Percentiles rank a stretch among this genome's conserved stretches.
These are phyloP conservation scores for Trichaptum fuscoviolaceum DNA, from an alignment of 768 basidiomycete genomes.

Conservation along the genomic window DNA sequence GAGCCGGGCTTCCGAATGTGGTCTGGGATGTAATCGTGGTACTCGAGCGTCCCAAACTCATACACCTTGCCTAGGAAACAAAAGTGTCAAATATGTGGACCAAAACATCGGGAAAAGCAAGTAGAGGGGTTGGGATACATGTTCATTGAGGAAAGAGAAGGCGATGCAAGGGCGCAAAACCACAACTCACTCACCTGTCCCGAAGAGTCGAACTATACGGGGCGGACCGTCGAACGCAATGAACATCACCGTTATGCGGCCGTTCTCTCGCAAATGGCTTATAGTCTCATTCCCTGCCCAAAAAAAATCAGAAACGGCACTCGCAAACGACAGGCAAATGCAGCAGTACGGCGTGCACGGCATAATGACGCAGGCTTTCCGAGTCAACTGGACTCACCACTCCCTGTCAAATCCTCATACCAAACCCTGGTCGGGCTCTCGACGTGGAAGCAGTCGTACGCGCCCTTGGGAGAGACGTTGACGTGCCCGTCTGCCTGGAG, in stretches of 20 bases:
- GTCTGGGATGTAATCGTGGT: constrained; percentile 43
- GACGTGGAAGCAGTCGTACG: constrained; percentile 56
- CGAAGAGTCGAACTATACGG: constrained; percentile 54
- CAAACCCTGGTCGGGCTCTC: constrained; percentile 49
- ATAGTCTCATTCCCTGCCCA: constrained; percentile 53
- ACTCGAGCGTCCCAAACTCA: constrained; percentile 61
- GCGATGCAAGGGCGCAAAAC: too few relatives aligned
- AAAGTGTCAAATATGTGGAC: not conserved
- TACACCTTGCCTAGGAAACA: constrained; percentile 42
- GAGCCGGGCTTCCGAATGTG: constrained; percentile 48
- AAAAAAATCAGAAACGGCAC: too few relatives aligned
- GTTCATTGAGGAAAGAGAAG: not conserved
- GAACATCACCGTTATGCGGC: constrained; percentile 57
- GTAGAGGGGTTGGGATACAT: not conserved
- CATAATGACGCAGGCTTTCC: too few relatives aligned
- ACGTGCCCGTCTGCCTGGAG: constrained; percentile 52
- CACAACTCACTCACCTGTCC: constrained; percentile 35
- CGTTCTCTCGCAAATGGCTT: constrained; percentile 59
- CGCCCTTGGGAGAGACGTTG: constrained; percentile 65
- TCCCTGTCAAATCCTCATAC: constrained; percentile 73
- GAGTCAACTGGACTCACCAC: constrained; percentile 43
- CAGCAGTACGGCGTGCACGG: not conserved
- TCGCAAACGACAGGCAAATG: too few relatives aligned
- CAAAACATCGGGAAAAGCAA: not conserved
- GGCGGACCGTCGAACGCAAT: constrained; percentile 56